A percentile compares a stretch with the other conserved stretches of the same genome.
phyloP scores from a whole-genome alignment of 1,284 basidiomycete genomes.

The Porogramme epimiltina region DNA sequence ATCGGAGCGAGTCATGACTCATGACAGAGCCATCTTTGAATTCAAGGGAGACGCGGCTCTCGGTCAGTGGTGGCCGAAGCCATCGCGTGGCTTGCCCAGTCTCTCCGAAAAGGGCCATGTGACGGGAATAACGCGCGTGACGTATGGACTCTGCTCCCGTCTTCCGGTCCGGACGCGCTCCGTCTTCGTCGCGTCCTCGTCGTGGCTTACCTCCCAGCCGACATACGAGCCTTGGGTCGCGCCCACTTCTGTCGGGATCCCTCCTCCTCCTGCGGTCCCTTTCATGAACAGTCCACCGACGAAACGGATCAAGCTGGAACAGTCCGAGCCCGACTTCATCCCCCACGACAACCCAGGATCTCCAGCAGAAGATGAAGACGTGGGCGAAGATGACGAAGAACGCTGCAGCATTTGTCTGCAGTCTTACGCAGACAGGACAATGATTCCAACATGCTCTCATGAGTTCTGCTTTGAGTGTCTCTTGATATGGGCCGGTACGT shows the following conservation, averaged over 20 bases:
- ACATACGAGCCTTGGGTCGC: too few species aligned
- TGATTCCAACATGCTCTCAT: conserved; percentile 82
- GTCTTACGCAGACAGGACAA: conserved; percentile 70
- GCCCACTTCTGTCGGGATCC: too few species aligned
- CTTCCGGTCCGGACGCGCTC: too few species aligned
- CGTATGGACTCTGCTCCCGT: too few species aligned
- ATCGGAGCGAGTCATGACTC: too few species aligned
- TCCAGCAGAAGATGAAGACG: background rate
- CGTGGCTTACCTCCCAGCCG: too few species aligned
- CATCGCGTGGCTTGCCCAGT: too few species aligned
- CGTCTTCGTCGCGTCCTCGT: too few species aligned
- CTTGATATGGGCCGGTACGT: conserved; percentile 78
- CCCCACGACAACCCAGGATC: background rate
- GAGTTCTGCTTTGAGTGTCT: conserved; percentile 91
- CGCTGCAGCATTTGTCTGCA: conserved; percentile 80
- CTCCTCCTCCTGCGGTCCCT: background rate
- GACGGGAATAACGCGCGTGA: background rate
- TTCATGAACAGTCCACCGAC: conserved; percentile 21
- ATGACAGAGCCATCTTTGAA: too few species aligned
- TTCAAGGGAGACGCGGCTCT: too few species aligned
- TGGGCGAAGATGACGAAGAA: conserved; percentile 35
- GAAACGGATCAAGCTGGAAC: conserved; percentile 28
- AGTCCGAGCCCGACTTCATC: background rate
- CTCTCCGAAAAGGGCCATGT: background rate
- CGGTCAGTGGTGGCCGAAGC: too few species aligned